Base-by-base conservation (phyloP, 495 filamentous ascomycete genomes). In the Sporormia fimetaria region DNA sequence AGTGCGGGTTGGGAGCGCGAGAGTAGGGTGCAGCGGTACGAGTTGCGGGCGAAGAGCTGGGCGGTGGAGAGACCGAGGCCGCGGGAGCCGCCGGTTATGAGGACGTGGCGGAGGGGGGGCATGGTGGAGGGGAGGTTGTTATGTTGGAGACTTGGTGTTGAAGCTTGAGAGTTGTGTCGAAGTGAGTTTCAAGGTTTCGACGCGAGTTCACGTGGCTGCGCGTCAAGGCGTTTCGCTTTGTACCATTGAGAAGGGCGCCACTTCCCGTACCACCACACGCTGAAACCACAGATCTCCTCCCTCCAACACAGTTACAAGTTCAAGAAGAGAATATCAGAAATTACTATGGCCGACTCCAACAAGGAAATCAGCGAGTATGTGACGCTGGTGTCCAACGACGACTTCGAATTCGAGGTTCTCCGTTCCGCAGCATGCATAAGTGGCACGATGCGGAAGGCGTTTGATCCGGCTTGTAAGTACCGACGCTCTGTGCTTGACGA, bases 361-460 rank as follows among this genome's bases (percentile, higher is more conserved):
- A 16, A 30, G 6, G 37, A 32, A 8, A 22, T 28, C 3, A 45
- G 54, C 56, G 74, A 81, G 45, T 95, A 81, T 51, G 76, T 96
- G 37, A 94, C 90, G 0, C 71, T 98, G 3, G 68, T 93, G 14
- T 95, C 87, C 0, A 70, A 66, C 42, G 92, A 96, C 58, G 83
- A 78, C 30, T 94, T 80, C 59, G 84, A 94, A 57, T 96, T 87
- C 57, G 73, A 93, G 33, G 63, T 95, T 24, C 76, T 78, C 4
- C 78, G 86, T 31, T 83, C 81, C 32, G 77, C 82, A 0, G 76
- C 85, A 30, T 73, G 73, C 46, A 61, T 83, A 34, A 84, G 83
- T 14, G 78, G 78, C 14, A 79, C 78, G 14, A 83, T 98, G 52
- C 77, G 73, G 44, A 71, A 77, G 51, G 94, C 94, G 87, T 61